Base-by-base conservation (phyloP, 352 stramenopile genomes). In the Phytophthora meadii region DNA sequence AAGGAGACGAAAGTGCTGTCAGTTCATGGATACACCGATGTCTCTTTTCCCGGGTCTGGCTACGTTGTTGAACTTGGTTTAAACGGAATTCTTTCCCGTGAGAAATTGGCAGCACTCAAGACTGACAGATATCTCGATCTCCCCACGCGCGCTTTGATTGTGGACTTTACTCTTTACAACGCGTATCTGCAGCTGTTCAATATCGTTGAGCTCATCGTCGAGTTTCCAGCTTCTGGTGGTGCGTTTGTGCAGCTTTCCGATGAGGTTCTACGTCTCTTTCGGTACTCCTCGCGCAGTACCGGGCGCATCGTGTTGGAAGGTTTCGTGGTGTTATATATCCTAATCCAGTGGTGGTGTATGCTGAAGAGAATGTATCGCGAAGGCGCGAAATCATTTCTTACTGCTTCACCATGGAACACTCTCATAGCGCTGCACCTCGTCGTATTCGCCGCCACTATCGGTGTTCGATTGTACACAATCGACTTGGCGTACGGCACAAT, bases 131-230 rank as follows among this genome's bases (percentile, higher is more conserved):
- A 77, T 46, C 40, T 93, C 17, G 84, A 91, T 44, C 70, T 91
- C 17, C 78, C 78, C 4, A 90, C 84, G 4, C 80, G 84, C 9
- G 76, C 73, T 3, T 72, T 93, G 22, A 67, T 93, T 7, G 52
- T 91, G 19, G 82, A 93, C 34, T 74, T 88, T 37, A 88, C 79
- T 6, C 42, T 90, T 22, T 93, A 77, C 66, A 89, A 91, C 54
- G 71, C 80, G 7, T 88, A 89, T 56, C 46, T 87, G 24, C 73
- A 86, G 57, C 77, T 93, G 1, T 88, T 93, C 62, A 82, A 84
- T 48, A 65, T 81, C 5, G 75, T 93, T 8, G 68, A 86, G 45
- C 60, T 89, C 14, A 66, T 85, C 17, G 37, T 89, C 42, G 84
- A 93, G 46, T 89, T 93, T 56, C 84, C 82, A 0, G 62, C 84